Base-by-base conservation (phyloP, 2,329 filamentous ascomycete genomes). In the Aspergillus jensenii region DNA sequence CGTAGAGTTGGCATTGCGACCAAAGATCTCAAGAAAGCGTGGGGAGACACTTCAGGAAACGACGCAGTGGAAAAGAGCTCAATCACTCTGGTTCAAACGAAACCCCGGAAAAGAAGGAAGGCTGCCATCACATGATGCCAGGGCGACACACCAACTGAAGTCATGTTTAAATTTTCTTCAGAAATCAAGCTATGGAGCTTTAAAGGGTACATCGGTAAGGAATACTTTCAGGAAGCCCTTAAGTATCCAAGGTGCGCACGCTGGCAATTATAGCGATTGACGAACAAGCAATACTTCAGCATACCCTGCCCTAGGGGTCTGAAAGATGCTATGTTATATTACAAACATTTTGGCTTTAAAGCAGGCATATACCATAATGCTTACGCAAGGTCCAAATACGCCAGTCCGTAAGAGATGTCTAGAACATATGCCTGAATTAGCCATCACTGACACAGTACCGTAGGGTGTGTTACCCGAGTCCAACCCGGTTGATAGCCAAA, bases 81-180 rank as follows among this genome's bases (percentile, higher is more conserved):
- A 37, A 37, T 37, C 35, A 37, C 35, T 12, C 11, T n/a, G 6
- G 31, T 6, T 33, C 23, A 19, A 15, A 17, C 19, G 23, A 47
- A 47, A 3, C 25, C 35, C 6, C 21, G 21, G 25, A 21, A 35
- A 8, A 44, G 47, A 45, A 19, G 25, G 25, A 19, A 40, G 21
- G 23, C 49, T 40, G 19, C 40, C 51, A 51, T 58, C 56, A 58
- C 54, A 51, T 58, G 56, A 58, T 43, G 21, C 2, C 31, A 48
- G n/a, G 9, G 44, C 33, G 31, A 2, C n/a, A 17, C 17, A 21
- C 33, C 33, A 40, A 4, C 21, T 15, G 12, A 21, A 31, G 6
- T 56, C 33, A 55, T 35, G 14, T n/a, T 43, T 19, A 21, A 8
- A 35, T 48, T 19, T 15, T 15, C 39, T 6, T 8, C 15, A 21